A percentile compares a stretch with the other conserved stretches of the same genome.
These are phyloP conservation scores for Testicularia cyperi DNA, from an alignment of 1,284 basidiomycete genomes.

Conservation along the genomic window DNA sequence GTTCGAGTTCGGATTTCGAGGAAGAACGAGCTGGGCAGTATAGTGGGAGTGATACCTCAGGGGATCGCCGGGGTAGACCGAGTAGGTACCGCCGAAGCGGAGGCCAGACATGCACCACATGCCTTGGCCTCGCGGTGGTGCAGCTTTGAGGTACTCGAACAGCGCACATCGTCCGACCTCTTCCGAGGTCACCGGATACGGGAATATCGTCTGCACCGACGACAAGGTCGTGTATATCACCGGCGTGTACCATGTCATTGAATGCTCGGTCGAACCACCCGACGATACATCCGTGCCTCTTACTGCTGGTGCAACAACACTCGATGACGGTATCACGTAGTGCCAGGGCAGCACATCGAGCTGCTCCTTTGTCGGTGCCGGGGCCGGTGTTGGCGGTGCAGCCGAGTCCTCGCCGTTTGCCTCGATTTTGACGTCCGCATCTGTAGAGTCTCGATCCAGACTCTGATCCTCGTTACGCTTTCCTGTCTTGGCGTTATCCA, in stretches of 20 bases:
- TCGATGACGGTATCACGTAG: slow-evolving; percentile 21
- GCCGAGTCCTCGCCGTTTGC: background rate
- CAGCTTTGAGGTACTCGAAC: slow-evolving; percentile 75
- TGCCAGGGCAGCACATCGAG: slow-evolving; percentile 11
- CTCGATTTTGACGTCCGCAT: background rate
- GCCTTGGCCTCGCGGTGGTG: too few species aligned
- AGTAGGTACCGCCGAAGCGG: slow-evolving; percentile 91
- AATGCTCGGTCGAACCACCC: too few species aligned
- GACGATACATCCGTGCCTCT: too few species aligned
- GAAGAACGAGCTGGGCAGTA: slow-evolving; percentile 65
- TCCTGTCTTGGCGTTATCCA: too few species aligned
- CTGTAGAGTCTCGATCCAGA: too few species aligned
- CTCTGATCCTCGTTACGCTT: too few species aligned
- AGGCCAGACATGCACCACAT: slow-evolving; percentile 71
- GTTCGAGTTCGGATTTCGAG: background rate
- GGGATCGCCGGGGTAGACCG: slow-evolving; percentile 96
- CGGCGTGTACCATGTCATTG: slow-evolving; percentile 32
- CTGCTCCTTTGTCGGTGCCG: slow-evolving; percentile 4
- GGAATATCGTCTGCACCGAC: slow-evolving; percentile 71
- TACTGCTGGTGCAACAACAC: too few species aligned
- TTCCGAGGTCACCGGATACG: slow-evolving; percentile 69
- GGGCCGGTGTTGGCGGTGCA: slow-evolving; percentile 26
- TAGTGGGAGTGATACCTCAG: slow-evolving; percentile 97
- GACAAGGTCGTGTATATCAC: slow-evolving; percentile 65
- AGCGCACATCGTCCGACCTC: slow-evolving; percentile 76